These are phyloP conservation scores for Quercus agrifolia DNA, from an alignment of 306 rosid genomes.

Conservation along the genomic window DNA sequence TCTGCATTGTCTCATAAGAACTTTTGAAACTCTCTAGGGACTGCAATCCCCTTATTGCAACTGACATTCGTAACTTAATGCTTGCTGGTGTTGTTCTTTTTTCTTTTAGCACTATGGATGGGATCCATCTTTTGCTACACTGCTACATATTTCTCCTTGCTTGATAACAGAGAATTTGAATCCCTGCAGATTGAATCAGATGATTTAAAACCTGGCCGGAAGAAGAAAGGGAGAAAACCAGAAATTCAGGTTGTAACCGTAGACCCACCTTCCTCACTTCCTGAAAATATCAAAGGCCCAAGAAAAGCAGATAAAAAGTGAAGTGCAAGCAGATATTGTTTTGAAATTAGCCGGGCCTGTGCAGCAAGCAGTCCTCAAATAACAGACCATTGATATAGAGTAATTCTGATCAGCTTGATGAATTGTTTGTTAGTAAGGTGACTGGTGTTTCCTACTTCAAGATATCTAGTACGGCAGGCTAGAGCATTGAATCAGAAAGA, in stretches of 20 bases:
- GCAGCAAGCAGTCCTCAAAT: background rate
- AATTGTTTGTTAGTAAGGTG: slow-evolving; percentile 20
- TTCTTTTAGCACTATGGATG: background rate
- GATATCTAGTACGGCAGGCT: slow-evolving; percentile 10
- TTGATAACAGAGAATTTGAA: slow-evolving; percentile 19
- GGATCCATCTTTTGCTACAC: background rate
- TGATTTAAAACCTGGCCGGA: slow-evolving; percentile 38
- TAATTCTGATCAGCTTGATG: slow-evolving; percentile 13
- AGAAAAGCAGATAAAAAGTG: slow-evolving; percentile 15
- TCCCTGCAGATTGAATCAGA: slow-evolving; percentile 41
- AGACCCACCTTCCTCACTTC: slow-evolving; percentile 33
- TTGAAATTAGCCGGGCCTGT: slow-evolving; percentile 13
- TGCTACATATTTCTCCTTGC: background rate
- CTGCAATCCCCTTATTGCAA: slow-evolving; percentile 1
- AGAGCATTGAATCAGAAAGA: slow-evolving; percentile 15
- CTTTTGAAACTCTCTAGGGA: background rate
- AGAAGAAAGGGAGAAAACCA: slow-evolving; percentile 40
- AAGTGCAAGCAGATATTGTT: slow-evolving; percentile 5
- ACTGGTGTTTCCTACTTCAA: slow-evolving; percentile 8
- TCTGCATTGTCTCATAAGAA: background rate
- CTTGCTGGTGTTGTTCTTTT: background rate
- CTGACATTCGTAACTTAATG: background rate
- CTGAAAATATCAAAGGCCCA: slow-evolving; percentile 29
- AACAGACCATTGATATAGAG: background rate
- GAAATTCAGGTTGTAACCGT: slow-evolving; percentile 43